Base-by-base conservation (phyloP, 1,139 yeast species). In the Pichia sp. region DNA sequence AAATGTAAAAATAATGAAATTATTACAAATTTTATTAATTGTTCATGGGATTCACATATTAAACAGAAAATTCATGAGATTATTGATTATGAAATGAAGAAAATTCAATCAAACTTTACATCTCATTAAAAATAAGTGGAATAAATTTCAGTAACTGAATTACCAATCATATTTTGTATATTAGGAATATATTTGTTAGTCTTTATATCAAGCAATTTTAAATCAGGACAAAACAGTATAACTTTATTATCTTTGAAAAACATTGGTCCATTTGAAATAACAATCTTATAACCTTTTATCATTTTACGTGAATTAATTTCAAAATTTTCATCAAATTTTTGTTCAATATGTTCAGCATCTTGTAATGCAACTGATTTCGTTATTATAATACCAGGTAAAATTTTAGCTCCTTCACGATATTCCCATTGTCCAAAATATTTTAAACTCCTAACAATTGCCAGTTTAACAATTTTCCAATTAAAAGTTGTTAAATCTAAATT, bases 201-300 rank as follows among this genome's bases (percentile, higher is more conserved):
- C 10, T 40, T 23, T 4, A 14, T 23, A 31, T 48, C 51, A 10
- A 52, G 11, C 11, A 43, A 10, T 19, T 46, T 49, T 14, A 46
- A 11, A 34, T 57, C 62, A 14, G 59, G 58, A 9, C 56, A 50
- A 21, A 53, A 17, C 4, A 52, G 7, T 11, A 57, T 35, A 23
- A 57, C 12, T 32, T 47, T 52, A 5, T 56, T 49, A 35, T 55
- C 59, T 18, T 49, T 42, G 22, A 43, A 33, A 8, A 52, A 33
- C 4, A 48, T 42, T 11, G 47, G 46, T 1, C 47, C 34, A 31
- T 50, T 42, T 2, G 45, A 34, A 18, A 31, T 34, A 4, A 47
- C 15, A 31, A 31, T 22, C 11, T 12, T 8, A 21, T 31, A 18
- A 12, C 22, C 25, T 6, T 9, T 14, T n/a, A 10, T 2, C 39